Evolutionary conservation across 2,329 filamentous ascomycete genomes (phyloP).

Genomic region (Chaetoscypha palmicola): DNA sequence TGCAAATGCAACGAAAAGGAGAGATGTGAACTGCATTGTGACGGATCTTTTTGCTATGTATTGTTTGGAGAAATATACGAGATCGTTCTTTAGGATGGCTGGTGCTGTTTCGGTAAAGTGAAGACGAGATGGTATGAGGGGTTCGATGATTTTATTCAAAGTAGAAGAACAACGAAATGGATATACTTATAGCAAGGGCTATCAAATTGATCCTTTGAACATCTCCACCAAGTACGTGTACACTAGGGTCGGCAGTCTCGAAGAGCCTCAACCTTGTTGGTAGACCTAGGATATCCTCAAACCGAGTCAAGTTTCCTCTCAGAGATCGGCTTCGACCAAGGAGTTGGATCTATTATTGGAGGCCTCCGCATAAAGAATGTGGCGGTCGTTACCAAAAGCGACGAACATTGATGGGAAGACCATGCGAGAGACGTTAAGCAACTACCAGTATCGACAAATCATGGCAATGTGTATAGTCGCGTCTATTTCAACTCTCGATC

Average conservation of each 20-base stretch:
- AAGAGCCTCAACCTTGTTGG: conserved; percentile 4
- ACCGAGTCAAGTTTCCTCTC: conserved; percentile 5
- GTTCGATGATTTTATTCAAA: no score
- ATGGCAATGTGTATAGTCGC: no score
- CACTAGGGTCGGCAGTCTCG: neutral
- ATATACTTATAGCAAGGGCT: conserved; percentile 9
- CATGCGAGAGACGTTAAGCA: no score
- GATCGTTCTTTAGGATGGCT: no score
- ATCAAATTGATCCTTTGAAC: conserved; percentile 10
- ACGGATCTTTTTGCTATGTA: no score
- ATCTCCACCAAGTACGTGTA: conserved; percentile 10
- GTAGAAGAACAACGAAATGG: no score
- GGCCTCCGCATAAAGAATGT: neutral
- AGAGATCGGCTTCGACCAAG: neutral
- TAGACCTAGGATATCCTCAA: conserved; percentile 12
- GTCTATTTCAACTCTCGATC: no score
- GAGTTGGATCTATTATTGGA: conserved; percentile 13
- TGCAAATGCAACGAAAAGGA: neutral
- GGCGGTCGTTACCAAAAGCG: neutral
- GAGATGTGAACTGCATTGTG: neutral
- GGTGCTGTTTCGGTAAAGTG: no score
- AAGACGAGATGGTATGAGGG: no score
- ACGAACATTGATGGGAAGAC: neutral
- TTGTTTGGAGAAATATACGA: no score
- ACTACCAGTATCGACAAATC: no score